Evolutionary conservation across 192 early-diverging fungal species (phyloP), one percentile per base, ranked within the genome.

Genomic region (Gryganskiella cystojenkinii): DNA sequence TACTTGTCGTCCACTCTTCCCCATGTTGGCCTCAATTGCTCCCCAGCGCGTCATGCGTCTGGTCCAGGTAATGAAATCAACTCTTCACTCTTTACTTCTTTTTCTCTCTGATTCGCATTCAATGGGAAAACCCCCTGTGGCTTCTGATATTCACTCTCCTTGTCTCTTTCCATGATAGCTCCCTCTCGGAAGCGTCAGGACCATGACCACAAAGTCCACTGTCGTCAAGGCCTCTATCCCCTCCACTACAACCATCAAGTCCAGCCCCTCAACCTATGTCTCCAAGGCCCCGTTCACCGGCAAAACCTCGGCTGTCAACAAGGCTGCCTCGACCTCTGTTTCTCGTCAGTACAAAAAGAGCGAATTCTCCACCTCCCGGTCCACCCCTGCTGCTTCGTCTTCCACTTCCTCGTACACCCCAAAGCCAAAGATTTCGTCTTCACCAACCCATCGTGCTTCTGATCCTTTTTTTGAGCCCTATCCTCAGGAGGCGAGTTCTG

Each of bases 41-140:
- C 20, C 59, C 4, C 14, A 25, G 11, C 14, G 73, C 47, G 52
- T 45, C 54, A 58, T 56, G 65, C 34, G 61, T 52, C 73, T 67
- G 45, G 60, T 65, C 1, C 73, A 76, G 47, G 73, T 76, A 64
- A n/a, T n/a, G n/a, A n/a, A n/a, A n/a, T n/a, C n/a, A n/a, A n/a
- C n/a, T n/a, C n/a, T n/a, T n/a, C 7, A 53, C 7, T 13, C 6
- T 4, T 0, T 1, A 14, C 8, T 31, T 8, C 15, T 9, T n/a
- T 5, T 20, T n/a, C 35, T 19, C 4, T 24, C 35, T 44, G 14
- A 44, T 8, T 17, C 35, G 20, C 24, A 60, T 20, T 25, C 35
- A 46, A 9, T 10, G 15, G 17, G 19, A 31, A 46, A 28, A 5
- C 27, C 10, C 13, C 14, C 33, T 27, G 6, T 11, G 6, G 11